A percentile compares a stretch with the other conserved stretches of the same genome.
Conservation (phyloP, 2,329 filamentous ascomycete genomes). For the Metarhizium brunneum region DNA sequence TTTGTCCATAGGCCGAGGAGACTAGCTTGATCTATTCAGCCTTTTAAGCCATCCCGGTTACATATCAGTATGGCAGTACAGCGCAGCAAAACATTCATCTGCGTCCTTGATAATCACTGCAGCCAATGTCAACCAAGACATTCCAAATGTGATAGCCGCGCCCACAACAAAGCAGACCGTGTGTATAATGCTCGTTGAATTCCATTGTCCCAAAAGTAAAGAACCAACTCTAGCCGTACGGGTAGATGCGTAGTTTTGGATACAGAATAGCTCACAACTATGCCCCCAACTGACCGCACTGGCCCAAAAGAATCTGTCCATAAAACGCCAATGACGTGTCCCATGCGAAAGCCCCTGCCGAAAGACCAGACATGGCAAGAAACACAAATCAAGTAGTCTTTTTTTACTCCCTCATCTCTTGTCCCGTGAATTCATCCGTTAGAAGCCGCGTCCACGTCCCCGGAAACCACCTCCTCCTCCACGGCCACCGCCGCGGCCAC, state of each 20-base stretch:
- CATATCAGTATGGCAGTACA: too few species aligned
- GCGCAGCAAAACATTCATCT: too few species aligned
- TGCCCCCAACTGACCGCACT: constrained; percentile 1
- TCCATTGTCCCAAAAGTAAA: constrained; percentile 5
- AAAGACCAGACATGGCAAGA: constrained; percentile 4
- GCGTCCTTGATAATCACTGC: too few species aligned
- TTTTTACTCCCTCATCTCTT: neutral
- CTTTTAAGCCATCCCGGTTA: too few species aligned
- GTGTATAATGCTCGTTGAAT: constrained; percentile 1
- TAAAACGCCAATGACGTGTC: constrained; percentile 4
- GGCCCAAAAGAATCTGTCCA: constrained; percentile 4
- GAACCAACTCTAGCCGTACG: neutral
- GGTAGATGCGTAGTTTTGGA: constrained; percentile 1
- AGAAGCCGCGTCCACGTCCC: constrained; percentile 23
- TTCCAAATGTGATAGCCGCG: too few species aligned
- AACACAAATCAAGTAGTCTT: neutral
- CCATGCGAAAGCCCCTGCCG: neutral
- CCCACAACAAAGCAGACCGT: neutral
- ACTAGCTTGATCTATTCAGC: too few species aligned
- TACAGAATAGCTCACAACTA: neutral
- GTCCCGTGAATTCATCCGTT: constrained; percentile 5
- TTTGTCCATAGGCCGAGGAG: too few species aligned
- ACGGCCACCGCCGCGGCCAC: constrained; percentile 9
- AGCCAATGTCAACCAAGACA: too few species aligned
- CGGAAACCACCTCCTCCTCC: constrained; percentile 20